These are phyloP conservation scores for Botrytis aclada DNA, from an alignment of 2,329 filamentous ascomycete species.

Conservation along the genomic window DNA sequence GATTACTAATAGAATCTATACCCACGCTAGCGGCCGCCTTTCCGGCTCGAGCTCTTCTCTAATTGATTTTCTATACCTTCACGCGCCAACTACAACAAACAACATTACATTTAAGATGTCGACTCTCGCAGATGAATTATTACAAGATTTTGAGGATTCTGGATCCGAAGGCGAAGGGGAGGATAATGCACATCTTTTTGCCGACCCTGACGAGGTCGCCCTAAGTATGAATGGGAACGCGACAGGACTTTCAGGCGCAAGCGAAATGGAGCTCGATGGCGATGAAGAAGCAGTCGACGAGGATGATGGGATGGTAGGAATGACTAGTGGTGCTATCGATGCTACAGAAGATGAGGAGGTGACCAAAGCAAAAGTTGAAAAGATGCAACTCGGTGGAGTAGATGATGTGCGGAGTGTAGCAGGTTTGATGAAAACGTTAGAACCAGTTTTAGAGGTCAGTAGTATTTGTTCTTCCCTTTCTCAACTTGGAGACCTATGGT, in stretches of 20 bases:
- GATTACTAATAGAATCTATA: background rate
- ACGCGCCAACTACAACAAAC: conserved; percentile 11
- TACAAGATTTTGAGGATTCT: conserved; percentile 87
- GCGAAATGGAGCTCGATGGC: conserved; percentile 57
- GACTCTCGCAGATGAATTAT: conserved; percentile 85
- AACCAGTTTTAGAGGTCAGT: conserved; percentile 80
- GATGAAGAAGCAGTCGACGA: conserved; percentile 59
- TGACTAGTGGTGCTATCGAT: conserved; percentile 38
- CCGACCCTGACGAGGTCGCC: conserved; percentile 43
- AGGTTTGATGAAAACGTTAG: conserved; percentile 74
- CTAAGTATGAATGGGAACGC: conserved; percentile 37
- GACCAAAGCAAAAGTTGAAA: conserved; percentile 75
- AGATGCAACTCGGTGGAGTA: conserved; percentile 71
- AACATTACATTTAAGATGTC: conserved; percentile 58
- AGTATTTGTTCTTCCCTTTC: conserved; percentile 27
- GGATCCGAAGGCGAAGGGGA: conserved; percentile 71
- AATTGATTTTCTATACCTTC: conserved; percentile 8
- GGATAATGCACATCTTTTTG: conserved; percentile 47
- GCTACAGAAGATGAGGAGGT: conserved; percentile 60
- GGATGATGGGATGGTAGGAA: conserved; percentile 55
- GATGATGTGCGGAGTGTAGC: conserved; percentile 79
- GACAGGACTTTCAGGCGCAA: conserved; percentile 37
- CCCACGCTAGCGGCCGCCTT: conserved; percentile 26
- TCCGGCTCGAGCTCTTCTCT: conserved; percentile 1
- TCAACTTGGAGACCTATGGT: conserved; percentile 44